These are phyloP conservation scores for Trichoderma sp. DNA, from an alignment of 2,329 filamentous ascomycete species.

Conservation along the genomic window DNA sequence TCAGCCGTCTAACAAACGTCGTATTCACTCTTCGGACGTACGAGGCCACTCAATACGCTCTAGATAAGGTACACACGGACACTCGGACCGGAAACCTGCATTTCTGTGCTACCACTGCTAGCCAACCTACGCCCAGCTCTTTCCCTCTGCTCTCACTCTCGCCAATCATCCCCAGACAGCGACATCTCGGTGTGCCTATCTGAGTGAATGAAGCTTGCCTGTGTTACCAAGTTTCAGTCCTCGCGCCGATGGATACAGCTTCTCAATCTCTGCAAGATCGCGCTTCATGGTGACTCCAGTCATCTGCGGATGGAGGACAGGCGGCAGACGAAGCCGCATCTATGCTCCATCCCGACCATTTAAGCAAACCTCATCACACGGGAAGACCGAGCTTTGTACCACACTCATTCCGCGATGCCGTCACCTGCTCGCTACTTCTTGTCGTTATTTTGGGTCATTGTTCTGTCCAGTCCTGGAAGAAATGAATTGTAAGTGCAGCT, in stretches of 20 bases:
- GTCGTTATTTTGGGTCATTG: too few relatives aligned
- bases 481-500: background rate
- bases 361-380: background rate
- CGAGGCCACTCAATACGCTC: background rate
- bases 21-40: background rate
- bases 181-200: background rate
- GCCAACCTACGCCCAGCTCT: background rate
- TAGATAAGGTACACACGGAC: background rate
- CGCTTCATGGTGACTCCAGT: background rate
- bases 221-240: background rate
- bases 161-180: background rate
- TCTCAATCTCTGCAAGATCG: conserved; percentile 9
- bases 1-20: background rate
- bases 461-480: background rate
- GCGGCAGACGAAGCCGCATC: background rate
- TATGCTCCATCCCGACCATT: background rate
- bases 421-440: background rate
- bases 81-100: background rate
- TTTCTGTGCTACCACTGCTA: background rate
- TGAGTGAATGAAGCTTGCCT: background rate
- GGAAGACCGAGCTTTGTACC: background rate
- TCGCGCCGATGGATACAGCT: background rate
- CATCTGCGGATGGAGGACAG: background rate
- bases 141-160: background rate
- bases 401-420: background rate